Evolutionary conservation across 257 asterid species (phyloP).

Genomic region (Lycium ferocissimum): DNA sequence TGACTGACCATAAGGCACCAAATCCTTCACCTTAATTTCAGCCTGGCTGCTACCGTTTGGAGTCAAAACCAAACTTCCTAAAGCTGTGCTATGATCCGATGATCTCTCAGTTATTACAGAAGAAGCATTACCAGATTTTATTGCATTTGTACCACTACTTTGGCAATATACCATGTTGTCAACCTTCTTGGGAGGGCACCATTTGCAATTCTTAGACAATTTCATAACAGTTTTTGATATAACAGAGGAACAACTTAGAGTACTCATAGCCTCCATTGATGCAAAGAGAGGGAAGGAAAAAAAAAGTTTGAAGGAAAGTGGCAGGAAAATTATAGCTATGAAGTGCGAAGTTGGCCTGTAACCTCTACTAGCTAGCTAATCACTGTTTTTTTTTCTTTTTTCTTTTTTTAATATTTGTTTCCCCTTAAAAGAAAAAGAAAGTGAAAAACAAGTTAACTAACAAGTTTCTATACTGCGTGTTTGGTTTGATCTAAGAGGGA

Average conservation of each 20-base stretch:
- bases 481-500: conserved; percentile 72
- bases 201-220: conserved; percentile 27
- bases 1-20: conserved; percentile 44
- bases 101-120: conserved; percentile 68
- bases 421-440: neutral
- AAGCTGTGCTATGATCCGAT: conserved; percentile 43
- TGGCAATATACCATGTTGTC: conserved; percentile 52
- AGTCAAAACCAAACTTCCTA: conserved; percentile 51
- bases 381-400: conserved; percentile 28
- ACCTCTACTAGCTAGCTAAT: conserved; percentile 42
- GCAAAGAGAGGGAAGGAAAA: conserved; percentile 36
- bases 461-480: conserved; percentile 58
- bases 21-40: conserved; percentile 48
- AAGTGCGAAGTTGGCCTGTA: conserved; percentile 48
- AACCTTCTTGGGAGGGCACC: conserved; percentile 33
- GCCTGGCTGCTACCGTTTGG: conserved; percentile 52
- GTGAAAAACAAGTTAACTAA: conserved; percentile 53
- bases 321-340: conserved; percentile 39
- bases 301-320: conserved; percentile 36
- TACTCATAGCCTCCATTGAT: conserved; percentile 67
- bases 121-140: conserved; percentile 57
- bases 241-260: conserved; percentile 55
- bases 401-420: neutral
- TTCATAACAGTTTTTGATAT: conserved; percentile 35
- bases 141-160: conserved; percentile 49